These are phyloP conservation scores for Solanum hybrid DNA, from an alignment of 305 asterid species.

Conservation along the genomic window DNA sequence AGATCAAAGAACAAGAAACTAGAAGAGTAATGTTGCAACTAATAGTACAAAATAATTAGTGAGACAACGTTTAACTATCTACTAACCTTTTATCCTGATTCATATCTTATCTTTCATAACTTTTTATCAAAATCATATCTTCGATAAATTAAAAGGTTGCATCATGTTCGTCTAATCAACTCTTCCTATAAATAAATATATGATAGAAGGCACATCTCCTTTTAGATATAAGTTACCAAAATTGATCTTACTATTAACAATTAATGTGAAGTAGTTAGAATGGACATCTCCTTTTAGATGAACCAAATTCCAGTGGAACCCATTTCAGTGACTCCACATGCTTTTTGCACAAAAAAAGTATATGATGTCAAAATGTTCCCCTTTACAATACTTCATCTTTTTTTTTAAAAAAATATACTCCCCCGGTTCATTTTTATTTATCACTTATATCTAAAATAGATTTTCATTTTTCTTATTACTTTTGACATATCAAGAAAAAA, in stretches of 20 bases:
- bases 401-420: no score
- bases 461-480: no score
- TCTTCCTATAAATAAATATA: no score
- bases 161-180: neutral
- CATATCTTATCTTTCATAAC: neutral
- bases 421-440: neutral
- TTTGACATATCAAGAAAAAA: neutral
- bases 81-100: neutral
- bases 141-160: no score
- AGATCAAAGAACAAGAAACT: neutral
- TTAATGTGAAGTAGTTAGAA: neutral
- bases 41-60: neutral
- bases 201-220: neutral
- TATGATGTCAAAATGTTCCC: neutral
- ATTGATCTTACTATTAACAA: neutral
- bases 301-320: neutral
- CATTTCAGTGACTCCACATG: neutral
- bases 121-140: neutral
- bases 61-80: neutral
- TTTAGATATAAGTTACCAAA: neutral
- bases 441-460: no score
- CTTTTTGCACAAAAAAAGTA: neutral
- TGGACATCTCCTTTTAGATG: neutral
- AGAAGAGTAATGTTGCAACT: neutral
- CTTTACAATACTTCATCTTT: neutral